phyloP scores from a whole-genome alignment of 2,329 filamentous ascomycete species.

The Balansia obtecta region DNA sequence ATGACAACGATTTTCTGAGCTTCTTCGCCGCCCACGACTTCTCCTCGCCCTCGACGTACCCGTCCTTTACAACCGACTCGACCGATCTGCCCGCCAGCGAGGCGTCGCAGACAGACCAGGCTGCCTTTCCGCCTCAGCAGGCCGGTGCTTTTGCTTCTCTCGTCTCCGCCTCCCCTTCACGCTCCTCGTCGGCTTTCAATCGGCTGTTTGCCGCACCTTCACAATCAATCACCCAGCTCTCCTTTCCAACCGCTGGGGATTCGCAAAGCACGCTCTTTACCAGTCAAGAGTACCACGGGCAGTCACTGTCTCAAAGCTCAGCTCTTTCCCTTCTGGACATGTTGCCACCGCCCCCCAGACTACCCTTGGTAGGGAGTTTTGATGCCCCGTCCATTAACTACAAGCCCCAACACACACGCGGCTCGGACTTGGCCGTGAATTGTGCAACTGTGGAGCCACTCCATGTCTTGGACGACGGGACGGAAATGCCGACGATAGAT shows the following conservation, averaged over 20 bases:
- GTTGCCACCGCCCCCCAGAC: constrained; percentile 13
- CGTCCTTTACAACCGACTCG: constrained; percentile 18
- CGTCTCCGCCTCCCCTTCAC: constrained; percentile 7
- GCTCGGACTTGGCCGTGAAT: not conserved
- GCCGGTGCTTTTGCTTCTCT: not conserved
- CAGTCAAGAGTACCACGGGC: constrained; percentile 18
- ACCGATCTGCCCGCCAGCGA: not conserved
- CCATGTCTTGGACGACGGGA: constrained; percentile 8
- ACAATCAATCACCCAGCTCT: constrained; percentile 10
- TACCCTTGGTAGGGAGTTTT: not conserved
- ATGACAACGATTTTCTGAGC: constrained; percentile 14
- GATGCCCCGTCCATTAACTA: constrained; percentile 6
- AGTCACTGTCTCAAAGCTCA: constrained; percentile 14
- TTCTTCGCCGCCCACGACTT: constrained; percentile 18
- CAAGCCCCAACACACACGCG: constrained; percentile 17
- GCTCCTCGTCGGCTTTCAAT: constrained; percentile 5
- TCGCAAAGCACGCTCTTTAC: constrained; percentile 15
- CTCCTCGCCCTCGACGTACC: constrained; percentile 25
- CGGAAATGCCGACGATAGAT: constrained; percentile 21
- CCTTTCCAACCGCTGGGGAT: constrained; percentile 10
- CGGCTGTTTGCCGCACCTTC: constrained; percentile 12
- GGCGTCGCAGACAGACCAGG: constrained; percentile 3
- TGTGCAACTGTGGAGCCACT: not conserved
- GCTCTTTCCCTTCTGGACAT: constrained; percentile 17
- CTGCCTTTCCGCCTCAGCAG: constrained; percentile 4